A percentile compares a stretch with the other conserved stretches of the same genome.
Conservation (phyloP, 441 rosid genomes). For the Adansonia madagascariensis region DNA sequence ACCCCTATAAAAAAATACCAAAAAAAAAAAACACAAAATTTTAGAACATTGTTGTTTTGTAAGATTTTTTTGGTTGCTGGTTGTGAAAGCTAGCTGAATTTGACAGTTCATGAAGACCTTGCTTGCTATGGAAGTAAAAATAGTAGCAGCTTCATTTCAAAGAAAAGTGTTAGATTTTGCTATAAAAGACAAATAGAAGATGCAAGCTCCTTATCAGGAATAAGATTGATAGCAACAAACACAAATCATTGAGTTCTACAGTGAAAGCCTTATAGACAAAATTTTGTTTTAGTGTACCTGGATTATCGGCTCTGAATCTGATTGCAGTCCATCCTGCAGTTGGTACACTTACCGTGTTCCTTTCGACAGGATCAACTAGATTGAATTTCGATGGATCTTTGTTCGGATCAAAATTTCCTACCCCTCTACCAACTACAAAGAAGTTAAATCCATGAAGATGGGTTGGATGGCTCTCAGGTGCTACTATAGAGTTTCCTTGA, state of each 20-base stretch:
- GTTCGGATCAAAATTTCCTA: slow-evolving; percentile 43
- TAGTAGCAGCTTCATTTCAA: no score
- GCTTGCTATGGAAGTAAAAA: slow-evolving; percentile 13
- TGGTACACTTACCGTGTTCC: slow-evolving; percentile 48
- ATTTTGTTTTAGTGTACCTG: slow-evolving; percentile 35
- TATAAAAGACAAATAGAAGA: slow-evolving; percentile 6
- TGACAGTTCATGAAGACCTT: slow-evolving; percentile 9
- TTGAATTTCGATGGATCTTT: slow-evolving; percentile 46
- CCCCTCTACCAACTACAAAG: slow-evolving; percentile 43
- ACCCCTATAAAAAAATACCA: slow-evolving; percentile 38
- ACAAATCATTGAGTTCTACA: background rate
- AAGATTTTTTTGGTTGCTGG: background rate
- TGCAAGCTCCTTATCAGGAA: slow-evolving; percentile 28
- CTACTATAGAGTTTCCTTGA: slow-evolving; percentile 45
- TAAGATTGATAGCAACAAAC: slow-evolving; percentile 11
- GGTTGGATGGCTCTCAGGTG: slow-evolving; percentile 52
- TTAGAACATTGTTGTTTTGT: background rate
- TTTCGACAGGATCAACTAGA: slow-evolving; percentile 50
- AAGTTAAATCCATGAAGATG: slow-evolving; percentile 53
- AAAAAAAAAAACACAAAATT: no score
- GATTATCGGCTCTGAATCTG: slow-evolving; percentile 55
- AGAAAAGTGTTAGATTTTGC: background rate
- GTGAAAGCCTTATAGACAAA: background rate
- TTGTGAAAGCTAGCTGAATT: slow-evolving; percentile 19
- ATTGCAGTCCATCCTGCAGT: slow-evolving; percentile 56